Conservation (phyloP, 768 basidiomycete species). For the Mycena polygramma region DNA sequence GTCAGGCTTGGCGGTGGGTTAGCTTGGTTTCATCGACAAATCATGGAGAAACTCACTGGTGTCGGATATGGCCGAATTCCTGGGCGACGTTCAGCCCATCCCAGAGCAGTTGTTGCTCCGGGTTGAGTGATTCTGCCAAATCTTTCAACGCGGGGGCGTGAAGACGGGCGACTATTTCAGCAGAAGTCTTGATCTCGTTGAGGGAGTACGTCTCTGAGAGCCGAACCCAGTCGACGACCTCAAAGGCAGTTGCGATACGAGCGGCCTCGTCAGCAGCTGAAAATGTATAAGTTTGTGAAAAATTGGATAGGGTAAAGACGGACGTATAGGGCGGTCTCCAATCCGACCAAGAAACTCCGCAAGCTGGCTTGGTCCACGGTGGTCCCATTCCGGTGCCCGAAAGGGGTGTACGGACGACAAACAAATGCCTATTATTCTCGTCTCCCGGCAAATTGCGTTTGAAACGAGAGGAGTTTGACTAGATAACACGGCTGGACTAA, state of each 20-base stretch:
- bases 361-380: constrained; percentile 38
- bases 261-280: constrained; percentile 55
- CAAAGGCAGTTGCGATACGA: constrained; percentile 59
- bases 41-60: constrained; percentile 45
- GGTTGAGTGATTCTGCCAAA: constrained; percentile 60
- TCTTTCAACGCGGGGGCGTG: constrained; percentile 57
- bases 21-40: constrained; percentile 4
- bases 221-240: constrained; percentile 76
- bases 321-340: constrained; percentile 61
- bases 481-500: constrained; percentile 48
- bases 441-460: constrained; percentile 60
- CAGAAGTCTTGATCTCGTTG: constrained; percentile 58
- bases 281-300: constrained; percentile 1
- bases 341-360: constrained; percentile 60
- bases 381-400: background rate
- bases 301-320: constrained; percentile 41
- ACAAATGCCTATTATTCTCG: constrained; percentile 53
- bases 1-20: constrained; percentile 33
- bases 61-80: constrained; percentile 38
- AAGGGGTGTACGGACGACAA: constrained; percentile 40
- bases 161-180: constrained; percentile 54
- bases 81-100: constrained; percentile 46
- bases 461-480: constrained; percentile 50
- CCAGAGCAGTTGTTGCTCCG: constrained; percentile 60
- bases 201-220: constrained; percentile 50